A percentile compares a stretch with the other conserved stretches of the same genome.
phyloP scores from a whole-genome alignment of 495 filamentous ascomycete genomes.

The Clavariopsis aquatica region DNA sequence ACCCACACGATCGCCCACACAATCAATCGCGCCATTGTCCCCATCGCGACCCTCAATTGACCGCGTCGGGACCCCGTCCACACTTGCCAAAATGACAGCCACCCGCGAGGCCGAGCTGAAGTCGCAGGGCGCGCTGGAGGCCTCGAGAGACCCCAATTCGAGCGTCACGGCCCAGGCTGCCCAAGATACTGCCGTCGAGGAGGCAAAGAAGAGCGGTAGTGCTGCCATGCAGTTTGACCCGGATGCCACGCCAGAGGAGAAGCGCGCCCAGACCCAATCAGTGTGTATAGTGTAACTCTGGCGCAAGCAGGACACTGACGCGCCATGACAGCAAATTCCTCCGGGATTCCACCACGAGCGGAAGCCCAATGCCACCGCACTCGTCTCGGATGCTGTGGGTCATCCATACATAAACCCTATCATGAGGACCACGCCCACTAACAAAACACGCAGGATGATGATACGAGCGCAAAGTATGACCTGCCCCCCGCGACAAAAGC shows the following conservation, averaged over 20 bases:
- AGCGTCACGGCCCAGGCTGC: conserved; percentile 67
- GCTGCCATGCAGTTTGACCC: conserved; percentile 85
- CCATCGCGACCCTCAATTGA: neutral
- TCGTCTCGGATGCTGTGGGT: conserved; percentile 71
- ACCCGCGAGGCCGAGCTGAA: conserved; percentile 63
- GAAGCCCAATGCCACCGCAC: conserved; percentile 65
- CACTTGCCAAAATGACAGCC: conserved; percentile 9
- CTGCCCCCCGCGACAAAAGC: conserved; percentile 74
- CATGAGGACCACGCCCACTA: conserved; percentile 9
- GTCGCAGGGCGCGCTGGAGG: conserved; percentile 73
- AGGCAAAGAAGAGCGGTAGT: conserved; percentile 73
- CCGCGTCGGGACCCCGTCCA: neutral
- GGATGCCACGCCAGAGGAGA: conserved; percentile 78
- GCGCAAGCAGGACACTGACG: conserved; percentile 11
- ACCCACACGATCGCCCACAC: neutral
- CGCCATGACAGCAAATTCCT: conserved; percentile 53
- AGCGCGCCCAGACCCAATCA: conserved; percentile 72
- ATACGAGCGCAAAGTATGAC: conserved; percentile 69
- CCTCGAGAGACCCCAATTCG: conserved; percentile 67
- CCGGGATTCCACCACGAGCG: conserved; percentile 64
- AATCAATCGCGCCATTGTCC: neutral
- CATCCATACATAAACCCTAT: neutral
- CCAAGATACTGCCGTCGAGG: conserved; percentile 68
- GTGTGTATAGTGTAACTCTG: conserved; percentile 55
- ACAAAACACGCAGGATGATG: conserved; percentile 57